These are phyloP conservation scores for Diaporthe velutina DNA, from an alignment of 2,329 filamentous ascomycete species.

Conservation along the genomic window DNA sequence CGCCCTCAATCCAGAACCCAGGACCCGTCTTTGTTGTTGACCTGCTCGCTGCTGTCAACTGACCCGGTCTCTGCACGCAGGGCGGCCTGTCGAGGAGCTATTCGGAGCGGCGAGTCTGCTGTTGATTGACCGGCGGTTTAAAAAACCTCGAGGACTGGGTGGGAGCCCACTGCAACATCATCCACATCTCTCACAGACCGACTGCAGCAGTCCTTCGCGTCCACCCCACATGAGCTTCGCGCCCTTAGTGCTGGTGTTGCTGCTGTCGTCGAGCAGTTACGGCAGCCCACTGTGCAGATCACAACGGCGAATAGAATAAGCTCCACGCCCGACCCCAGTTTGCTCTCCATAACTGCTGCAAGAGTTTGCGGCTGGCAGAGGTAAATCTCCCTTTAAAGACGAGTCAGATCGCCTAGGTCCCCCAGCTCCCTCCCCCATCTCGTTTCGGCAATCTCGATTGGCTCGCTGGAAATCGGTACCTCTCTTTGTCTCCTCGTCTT, in stretches of 20 bases:
- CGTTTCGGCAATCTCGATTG: conserved; percentile 31
- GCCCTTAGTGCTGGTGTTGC: conserved; percentile 29
- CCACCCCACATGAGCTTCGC: conserved; percentile 25
- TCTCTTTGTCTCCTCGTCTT: conserved; percentile 37
- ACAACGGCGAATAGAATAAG: conserved; percentile 35
- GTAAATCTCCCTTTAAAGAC: conserved; percentile 30
- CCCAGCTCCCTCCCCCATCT: conserved; percentile 28
- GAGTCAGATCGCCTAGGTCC: conserved; percentile 36
- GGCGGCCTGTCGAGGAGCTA: conserved; percentile 11
- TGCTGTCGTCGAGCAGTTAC: background rate
- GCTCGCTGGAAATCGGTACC: conserved; percentile 32
- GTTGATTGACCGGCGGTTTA: conserved; percentile 18
- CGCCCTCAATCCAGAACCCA: conserved; percentile 9
- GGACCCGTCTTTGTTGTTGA: background rate
- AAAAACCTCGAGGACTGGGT: conserved; percentile 13
- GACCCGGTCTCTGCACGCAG: conserved; percentile 13
- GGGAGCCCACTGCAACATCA: conserved; percentile 32
- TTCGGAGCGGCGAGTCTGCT: conserved; percentile 19
- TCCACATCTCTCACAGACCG: conserved; percentile 32
- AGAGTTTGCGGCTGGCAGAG: conserved; percentile 34
- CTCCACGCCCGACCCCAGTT: conserved; percentile 32
- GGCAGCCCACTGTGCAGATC: conserved; percentile 21
- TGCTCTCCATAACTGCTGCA: conserved; percentile 15
- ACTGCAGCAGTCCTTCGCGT: conserved; percentile 25
- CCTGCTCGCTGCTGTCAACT: conserved; percentile 1